These are phyloP conservation scores for Pouteria campechiana DNA, from an alignment of 179 eudicot species.

Conservation along the genomic window DNA sequence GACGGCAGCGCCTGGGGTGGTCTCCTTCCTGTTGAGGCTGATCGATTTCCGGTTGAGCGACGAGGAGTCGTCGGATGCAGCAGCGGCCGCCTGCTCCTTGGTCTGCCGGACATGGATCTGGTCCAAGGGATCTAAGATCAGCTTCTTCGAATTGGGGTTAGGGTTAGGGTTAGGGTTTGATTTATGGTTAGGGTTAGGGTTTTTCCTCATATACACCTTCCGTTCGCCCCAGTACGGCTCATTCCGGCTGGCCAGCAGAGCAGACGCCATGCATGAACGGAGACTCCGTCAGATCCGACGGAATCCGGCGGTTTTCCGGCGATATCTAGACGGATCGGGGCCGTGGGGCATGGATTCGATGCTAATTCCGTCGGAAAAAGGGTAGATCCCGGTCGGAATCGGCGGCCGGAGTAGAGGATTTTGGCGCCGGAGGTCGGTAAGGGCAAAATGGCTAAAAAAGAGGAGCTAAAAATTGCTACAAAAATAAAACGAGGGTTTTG, in stretches of 20 bases:
- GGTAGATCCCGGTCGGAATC: neutral
- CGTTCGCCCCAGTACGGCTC: conserved; percentile 21
- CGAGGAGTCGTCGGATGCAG: conserved; percentile 24
- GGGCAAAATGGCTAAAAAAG: neutral
- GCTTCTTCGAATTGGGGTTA: conserved; percentile 10
- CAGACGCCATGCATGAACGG: conserved; percentile 17
- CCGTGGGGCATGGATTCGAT: too few relatives aligned
- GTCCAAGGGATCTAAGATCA: neutral
- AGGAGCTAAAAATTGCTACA: neutral
- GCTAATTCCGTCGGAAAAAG: neutral
- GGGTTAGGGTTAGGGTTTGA: conserved; percentile 5
- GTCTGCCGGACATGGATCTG: neutral
- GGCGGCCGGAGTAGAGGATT: conserved; percentile 3
- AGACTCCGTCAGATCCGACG: neutral
- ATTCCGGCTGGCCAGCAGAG: conserved; percentile 10
- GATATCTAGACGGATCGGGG: conserved; percentile 5
- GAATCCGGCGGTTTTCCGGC: conserved; percentile 9
- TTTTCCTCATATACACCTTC: conserved; percentile 42
- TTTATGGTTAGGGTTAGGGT: conserved; percentile 16
- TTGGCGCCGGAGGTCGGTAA: neutral
- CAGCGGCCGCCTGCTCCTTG: conserved; percentile 12
- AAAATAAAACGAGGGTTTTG: conserved; percentile 4
- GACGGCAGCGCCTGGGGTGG: conserved; percentile 8
- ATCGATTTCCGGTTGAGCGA: conserved; percentile 16
- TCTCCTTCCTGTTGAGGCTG: conserved; percentile 22